phyloP scores from a whole-genome alignment of 2,329 filamentous ascomycete genomes.

The Aspergillus sp. region DNA sequence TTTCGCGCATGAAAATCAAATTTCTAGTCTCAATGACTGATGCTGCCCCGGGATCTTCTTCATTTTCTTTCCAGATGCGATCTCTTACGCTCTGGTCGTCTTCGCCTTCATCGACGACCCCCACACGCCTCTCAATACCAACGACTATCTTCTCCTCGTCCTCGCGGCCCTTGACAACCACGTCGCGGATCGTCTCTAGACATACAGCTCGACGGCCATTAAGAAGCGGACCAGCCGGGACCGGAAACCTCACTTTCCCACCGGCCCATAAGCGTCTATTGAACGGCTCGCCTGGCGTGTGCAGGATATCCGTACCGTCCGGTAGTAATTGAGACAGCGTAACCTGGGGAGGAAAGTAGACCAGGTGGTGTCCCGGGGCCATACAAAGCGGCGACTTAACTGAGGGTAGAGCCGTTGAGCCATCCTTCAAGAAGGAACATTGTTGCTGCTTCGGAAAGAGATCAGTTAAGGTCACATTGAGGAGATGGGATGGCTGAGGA shows the following conservation, averaged over 20 bases:
- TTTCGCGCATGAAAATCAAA: conserved; percentile 55
- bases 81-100: conserved; percentile 26
- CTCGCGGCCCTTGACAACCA: conserved; percentile 42
- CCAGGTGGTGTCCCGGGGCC: conserved; percentile 61
- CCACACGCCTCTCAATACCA: conserved; percentile 48
- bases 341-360: conserved; percentile 73
- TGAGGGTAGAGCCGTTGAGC: conserved; percentile 24
- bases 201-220: conserved; percentile 35
- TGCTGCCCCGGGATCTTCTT: conserved; percentile 35
- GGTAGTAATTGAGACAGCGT: conserved; percentile 55
- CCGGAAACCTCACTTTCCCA: conserved; percentile 55
- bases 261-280: conserved; percentile 82
- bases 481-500: conserved; percentile 56
- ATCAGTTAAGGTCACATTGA: conserved; percentile 54
- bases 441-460: conserved; percentile 37
- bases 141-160: conserved; percentile 54
- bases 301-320: conserved; percentile 77
- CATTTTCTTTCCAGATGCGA: conserved; percentile 38
- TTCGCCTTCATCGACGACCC: conserved; percentile 31
- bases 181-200: conserved; percentile 41
- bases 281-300: conserved; percentile 66
- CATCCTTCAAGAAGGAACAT: no score
- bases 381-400: conserved; percentile 20
- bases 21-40: conserved; percentile 51
- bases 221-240: conserved; percentile 19